A percentile compares a stretch with the other conserved stretches of the same genome.
These are phyloP conservation scores for Solanum chmielewskii DNA, from an alignment of 257 asterid genomes.

Conservation along the genomic window DNA sequence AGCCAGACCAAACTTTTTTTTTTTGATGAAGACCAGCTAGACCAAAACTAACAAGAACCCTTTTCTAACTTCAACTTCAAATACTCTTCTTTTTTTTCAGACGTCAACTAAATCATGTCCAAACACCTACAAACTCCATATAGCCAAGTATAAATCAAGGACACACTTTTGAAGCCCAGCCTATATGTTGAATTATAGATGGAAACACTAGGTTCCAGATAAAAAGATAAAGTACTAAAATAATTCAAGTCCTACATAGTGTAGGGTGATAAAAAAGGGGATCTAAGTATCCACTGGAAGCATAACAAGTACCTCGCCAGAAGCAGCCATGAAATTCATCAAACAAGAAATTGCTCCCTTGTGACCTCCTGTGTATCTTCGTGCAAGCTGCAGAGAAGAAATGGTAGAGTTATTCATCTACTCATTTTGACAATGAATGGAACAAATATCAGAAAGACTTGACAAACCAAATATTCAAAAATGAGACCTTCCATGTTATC, in stretches of 20 bases:
- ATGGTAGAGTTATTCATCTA: neutral
- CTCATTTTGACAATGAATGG: neutral
- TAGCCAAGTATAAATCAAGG: neutral
- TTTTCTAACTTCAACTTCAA: neutral
- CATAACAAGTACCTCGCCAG: conserved; percentile 68
- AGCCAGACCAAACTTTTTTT: neutral
- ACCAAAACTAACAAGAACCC: neutral
- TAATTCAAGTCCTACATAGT: neutral
- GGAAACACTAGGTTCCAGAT: neutral
- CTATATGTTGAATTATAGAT: neutral
- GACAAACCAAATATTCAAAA: conserved; percentile 1
- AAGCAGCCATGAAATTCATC: conserved; percentile 83
- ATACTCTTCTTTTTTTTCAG: neutral
- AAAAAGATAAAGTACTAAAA: neutral
- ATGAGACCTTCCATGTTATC: conserved; percentile 90
- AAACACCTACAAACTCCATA: neutral
- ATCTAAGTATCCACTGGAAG: neutral
- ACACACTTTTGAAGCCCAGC: neutral
- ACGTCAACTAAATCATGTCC: neutral
- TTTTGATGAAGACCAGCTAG: neutral
- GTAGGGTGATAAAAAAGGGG: neutral
- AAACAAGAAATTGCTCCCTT: conserved; percentile 88
- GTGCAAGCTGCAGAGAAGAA: conserved; percentile 57
- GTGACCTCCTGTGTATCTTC: conserved; percentile 96
- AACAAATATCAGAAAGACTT: neutral